Evolutionary conservation across 352 stramenopile genomes (phyloP).

Genomic region (Globisporangium spinosum): DNA sequence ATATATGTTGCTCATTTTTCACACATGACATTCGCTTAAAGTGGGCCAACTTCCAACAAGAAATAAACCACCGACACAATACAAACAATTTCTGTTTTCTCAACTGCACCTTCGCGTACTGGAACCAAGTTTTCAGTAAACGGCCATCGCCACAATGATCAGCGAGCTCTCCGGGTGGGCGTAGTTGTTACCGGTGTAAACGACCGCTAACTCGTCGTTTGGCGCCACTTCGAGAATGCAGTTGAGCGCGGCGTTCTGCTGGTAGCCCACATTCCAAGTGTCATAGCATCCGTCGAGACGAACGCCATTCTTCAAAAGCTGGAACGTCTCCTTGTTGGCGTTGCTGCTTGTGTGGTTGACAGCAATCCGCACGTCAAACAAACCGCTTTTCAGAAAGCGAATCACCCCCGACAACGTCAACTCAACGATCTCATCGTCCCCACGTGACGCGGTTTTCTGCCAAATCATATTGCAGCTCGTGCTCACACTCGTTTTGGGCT

Average conservation of each 20-base stretch:
- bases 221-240: not conserved
- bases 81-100: not conserved
- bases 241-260: not conserved
- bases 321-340: not conserved
- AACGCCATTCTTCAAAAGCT: not conserved
- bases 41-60: not conserved
- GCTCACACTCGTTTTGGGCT: not conserved
- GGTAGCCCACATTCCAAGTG: not conserved
- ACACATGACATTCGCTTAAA: not conserved
- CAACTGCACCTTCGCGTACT: not conserved
- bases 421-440: not conserved
- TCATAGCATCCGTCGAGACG: not conserved
- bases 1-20: not conserved
- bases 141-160: not conserved
- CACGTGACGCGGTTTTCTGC: not conserved
- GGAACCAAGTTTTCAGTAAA: not conserved
- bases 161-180: not conserved
- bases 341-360: not conserved
- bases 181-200: not conserved
- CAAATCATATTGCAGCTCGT: not conserved
- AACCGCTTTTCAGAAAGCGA: not conserved
- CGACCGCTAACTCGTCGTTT: not conserved
- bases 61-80: not conserved
- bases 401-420: not conserved
- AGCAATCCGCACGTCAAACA: not conserved